Evolutionary conservation across 257 asterid species (phyloP), one percentile per base, ranked within the genome.

Genomic region (Apocynum venetum): DNA sequence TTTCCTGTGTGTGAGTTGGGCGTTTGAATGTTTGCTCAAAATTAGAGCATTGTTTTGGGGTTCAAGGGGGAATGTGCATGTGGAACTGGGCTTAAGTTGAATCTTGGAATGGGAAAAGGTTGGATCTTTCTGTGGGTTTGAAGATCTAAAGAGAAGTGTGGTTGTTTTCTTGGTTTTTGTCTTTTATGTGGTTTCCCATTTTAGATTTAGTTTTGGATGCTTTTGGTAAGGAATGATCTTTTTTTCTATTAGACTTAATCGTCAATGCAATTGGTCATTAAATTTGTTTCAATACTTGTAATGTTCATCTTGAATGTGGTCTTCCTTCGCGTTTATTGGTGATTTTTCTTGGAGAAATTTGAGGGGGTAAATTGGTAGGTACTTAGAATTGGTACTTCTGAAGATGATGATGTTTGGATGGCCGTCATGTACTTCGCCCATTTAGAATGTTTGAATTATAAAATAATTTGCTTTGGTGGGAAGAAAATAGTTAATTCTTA

Each of bases 101-200:
- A 76, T 80, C 76, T 79, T 82, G 79, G 61, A 71, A 69, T 38
- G 79, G 75, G 19, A 57, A 80, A 78, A 83, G 81, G 76, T 77
- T 86, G 87, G 87, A 86, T 86, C 87, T 83, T 86, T 81, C 48
- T 35, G 70, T 77, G 74, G 74, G 70, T 77, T 81, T 74, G 80
- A 76, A 86, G 86, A 83, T 86, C 87, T 86, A 77, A 72, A 52
- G 47, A 36, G 72, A 72, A 61, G 77, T 49, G 43, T 61, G 77
- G 72, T 52, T 43, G 69, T 74, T 53, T 66, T 55, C 69, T 81
- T 38, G 76, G 76, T 48, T 65, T 71, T 72, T 36, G 52, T 64
- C 75, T 78, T 25, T 77, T 72, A 48, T 70, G 47, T 25, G 51
- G 75, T 63, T 48, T 35, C 61, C 4, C 14, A 41, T 57, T 76